Conservation (phyloP, 1,284 basidiomycete genomes). For the Cutaneotrichosporon curvatum region DNA sequence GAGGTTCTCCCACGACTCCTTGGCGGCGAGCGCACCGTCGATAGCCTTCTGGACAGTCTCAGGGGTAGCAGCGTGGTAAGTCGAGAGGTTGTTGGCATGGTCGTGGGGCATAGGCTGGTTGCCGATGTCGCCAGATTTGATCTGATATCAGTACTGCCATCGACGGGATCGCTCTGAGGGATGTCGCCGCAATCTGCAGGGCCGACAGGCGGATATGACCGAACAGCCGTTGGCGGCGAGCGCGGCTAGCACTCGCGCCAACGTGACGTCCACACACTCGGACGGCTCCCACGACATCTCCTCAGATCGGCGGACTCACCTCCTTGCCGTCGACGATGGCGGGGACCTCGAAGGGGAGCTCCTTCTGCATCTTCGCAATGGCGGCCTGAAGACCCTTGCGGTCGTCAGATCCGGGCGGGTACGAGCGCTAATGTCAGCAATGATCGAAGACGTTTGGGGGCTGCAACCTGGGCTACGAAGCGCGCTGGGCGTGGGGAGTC, state of each 20-base stretch:
- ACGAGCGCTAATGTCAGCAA: slow-evolving; percentile 50
- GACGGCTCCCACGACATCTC: too few relatives aligned
- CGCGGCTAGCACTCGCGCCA: too few relatives aligned
- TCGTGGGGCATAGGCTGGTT: slow-evolving; percentile 78
- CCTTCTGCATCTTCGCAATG: slow-evolving; percentile 69
- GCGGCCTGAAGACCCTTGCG: slow-evolving; percentile 68
- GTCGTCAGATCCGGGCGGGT: slow-evolving; percentile 73
- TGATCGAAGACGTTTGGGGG: too few relatives aligned
- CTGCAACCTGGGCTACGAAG: too few relatives aligned
- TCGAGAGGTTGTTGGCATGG: slow-evolving; percentile 71
- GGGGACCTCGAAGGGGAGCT: slow-evolving; percentile 84
- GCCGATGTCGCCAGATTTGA: slow-evolving; percentile 73
- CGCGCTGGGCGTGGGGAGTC: too few relatives aligned
- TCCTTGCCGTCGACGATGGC: slow-evolving; percentile 85
- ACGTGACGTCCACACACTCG: too few relatives aligned
- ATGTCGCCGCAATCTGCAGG: too few relatives aligned
- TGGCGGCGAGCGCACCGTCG: slow-evolving; percentile 77
- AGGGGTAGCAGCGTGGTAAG: slow-evolving; percentile 81
- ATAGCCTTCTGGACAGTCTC: slow-evolving; percentile 73
- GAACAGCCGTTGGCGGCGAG: background rate
- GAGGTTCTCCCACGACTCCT: slow-evolving; percentile 81
- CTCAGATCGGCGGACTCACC: too few relatives aligned
- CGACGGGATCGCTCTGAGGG: background rate
- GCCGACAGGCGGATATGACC: too few relatives aligned
- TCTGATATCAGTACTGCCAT: too few relatives aligned